Percentiles rank a stretch among this genome's conserved stretches.
Conservation (phyloP, 225 moss, liverwort and hornwort genomes). For the Ulota crispa region DNA sequence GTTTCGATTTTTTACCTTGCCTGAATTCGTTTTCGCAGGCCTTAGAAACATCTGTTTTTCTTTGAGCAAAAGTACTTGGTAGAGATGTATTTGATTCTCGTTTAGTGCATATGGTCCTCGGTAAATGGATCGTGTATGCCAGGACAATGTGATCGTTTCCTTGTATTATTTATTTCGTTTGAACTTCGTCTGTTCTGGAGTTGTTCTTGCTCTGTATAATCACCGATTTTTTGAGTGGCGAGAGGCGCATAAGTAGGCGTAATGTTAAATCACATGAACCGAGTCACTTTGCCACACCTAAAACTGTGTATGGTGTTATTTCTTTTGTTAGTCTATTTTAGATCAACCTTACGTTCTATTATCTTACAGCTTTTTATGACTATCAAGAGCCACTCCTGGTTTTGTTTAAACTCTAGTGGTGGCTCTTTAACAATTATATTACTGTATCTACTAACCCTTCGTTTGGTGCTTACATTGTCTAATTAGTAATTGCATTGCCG, state of each 20-base stretch:
- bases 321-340: not conserved
- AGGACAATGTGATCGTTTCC: not conserved
- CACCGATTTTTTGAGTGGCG: not conserved
- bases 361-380: not conserved
- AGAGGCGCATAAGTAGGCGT: not conserved
- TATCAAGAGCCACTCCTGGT: not conserved
- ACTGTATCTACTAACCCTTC: not conserved
- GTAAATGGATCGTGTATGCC: too few species aligned
- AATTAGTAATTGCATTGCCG: not conserved
- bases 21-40: not conserved
- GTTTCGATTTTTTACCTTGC: fast-evolving
- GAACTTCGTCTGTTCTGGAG: not conserved
- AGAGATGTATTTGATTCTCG: not conserved
- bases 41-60: not conserved
- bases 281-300: not conserved
- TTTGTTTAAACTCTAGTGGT: not conserved
- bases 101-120: fast-evolving
- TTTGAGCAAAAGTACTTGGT: fast-evolving
- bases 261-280: not conserved
- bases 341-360: not conserved
- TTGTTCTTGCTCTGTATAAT: not conserved
- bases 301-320: not conserved
- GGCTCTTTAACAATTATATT: too few species aligned
- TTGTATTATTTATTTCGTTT: not conserved
- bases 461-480: not conserved